Base-by-base conservation (phyloP, 306 rosid species). In the Sophora flavescens region DNA sequence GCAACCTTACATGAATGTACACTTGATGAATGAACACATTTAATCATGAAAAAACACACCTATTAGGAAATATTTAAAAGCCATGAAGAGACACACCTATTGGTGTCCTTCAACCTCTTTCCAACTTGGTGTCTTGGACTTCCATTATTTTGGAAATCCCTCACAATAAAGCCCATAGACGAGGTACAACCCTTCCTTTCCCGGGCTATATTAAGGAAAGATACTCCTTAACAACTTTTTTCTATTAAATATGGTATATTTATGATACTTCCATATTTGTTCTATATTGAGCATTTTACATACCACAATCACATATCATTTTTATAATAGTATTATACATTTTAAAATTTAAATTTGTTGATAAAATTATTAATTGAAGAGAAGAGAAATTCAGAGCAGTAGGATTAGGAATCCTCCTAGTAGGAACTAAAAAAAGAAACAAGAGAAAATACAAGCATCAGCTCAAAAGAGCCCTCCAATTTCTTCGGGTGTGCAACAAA, bases 141-240 rank as follows among this genome's bases (percentile, higher is more conserved):
- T n/a, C n/a, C n/a, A n/a, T n/a, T n/a, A n/a, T n/a, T n/a, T n/a
- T n/a, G n/a, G n/a, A n/a, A n/a, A n/a, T n/a, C n/a, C n/a, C n/a
- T n/a, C n/a, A n/a, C n/a, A n/a, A n/a, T n/a, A n/a, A n/a, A n/a
- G 63, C 52, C 59, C 63, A 68, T 61, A 75, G 60, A 53, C 62
- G 30, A 58, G 45, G 63, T n/a, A 58, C 47, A 47, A 66, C 33
- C 61, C 41, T 53, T 68, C 69, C 32, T 47, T 53, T 73, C 69
- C 32, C 56, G 42, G 35, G 44, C 68, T 72, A 26, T n/a, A 33
- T 44, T 36, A 64, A 72, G 53, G 36, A 42, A 70, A 53, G 67
- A 47, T 47, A 56, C 13, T 45, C 38, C 57, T 41, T 52, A 48
- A 65, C n/a, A 47, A 38, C 64, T 28, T 35, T 56, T 44, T 28